A percentile compares a stretch with the other conserved stretches of the same genome.
phyloP scores from a whole-genome alignment of 2,329 filamentous ascomycete genomes.

The Samsoniella hepiali region DNA sequence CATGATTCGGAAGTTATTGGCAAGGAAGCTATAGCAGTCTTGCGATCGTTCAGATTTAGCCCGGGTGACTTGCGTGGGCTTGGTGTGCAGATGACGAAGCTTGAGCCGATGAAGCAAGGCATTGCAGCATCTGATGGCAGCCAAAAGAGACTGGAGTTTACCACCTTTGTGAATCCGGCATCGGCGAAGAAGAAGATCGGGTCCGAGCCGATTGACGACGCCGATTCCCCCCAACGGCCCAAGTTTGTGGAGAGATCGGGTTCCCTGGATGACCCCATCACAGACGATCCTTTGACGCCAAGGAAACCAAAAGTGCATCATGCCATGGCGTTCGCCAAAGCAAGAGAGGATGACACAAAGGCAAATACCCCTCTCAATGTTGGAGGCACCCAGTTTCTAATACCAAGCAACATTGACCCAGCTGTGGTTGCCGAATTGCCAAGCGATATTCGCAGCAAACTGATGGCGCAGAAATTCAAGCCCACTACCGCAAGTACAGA shows the following conservation, averaged over 20 bases:
- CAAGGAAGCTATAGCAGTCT: slow-evolving; percentile 79
- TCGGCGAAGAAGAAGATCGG: slow-evolving; percentile 38
- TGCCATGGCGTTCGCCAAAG: slow-evolving; percentile 49
- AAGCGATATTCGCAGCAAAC: slow-evolving; percentile 72
- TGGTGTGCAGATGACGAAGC: slow-evolving; percentile 88
- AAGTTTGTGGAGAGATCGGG: slow-evolving; percentile 30
- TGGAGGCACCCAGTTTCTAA: slow-evolving; percentile 84
- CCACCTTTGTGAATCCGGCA: slow-evolving; percentile 42
- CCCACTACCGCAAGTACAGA: slow-evolving; percentile 23
- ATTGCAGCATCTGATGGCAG: slow-evolving; percentile 63
- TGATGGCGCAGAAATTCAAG: slow-evolving; percentile 58
- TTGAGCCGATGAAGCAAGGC: slow-evolving; percentile 70
- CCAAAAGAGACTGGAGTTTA: slow-evolving; percentile 76
- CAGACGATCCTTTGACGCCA: slow-evolving; percentile 52
- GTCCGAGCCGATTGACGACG: slow-evolving; percentile 52
- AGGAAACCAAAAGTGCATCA: slow-evolving; percentile 53
- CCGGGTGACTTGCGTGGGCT: slow-evolving; percentile 91
- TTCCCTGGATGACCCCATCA: slow-evolving; percentile 48
- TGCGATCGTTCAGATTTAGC: slow-evolving; percentile 77
- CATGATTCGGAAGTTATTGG: slow-evolving; percentile 68
- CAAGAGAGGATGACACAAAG: slow-evolving; percentile 48
- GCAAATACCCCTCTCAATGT: slow-evolving; percentile 71
- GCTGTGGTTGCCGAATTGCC: slow-evolving; percentile 81
- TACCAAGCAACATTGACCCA: slow-evolving; percentile 80
- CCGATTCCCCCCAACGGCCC: slow-evolving; percentile 34